phyloP scores from a whole-genome alignment of 768 basidiomycete species.

The Russula lepida region DNA sequence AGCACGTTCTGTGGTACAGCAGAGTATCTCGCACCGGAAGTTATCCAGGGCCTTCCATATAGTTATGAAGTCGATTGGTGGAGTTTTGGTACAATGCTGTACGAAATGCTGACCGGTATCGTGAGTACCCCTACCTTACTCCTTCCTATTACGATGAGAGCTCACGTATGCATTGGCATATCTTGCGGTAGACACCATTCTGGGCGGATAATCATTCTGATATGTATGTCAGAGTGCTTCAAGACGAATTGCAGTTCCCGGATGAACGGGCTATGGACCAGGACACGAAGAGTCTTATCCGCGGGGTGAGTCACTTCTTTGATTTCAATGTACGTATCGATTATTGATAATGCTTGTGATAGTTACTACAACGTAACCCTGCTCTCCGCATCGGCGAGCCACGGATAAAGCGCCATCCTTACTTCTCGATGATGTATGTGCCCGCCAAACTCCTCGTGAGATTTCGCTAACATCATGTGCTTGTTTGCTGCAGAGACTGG shows the following conservation, averaged over 20 bases:
- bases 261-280: conserved; percentile 89
- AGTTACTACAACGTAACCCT: conserved; percentile 89
- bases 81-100: conserved; percentile 96
- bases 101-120: conserved; percentile 94
- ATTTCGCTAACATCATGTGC: conserved; percentile 21
- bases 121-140: conserved; percentile 43
- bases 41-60: conserved; percentile 84
- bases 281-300: conserved; percentile 90
- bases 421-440: conserved; percentile 76
- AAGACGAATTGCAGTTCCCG: conserved; percentile 84
- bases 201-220: conserved; percentile 90
- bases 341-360: conserved; percentile 9
- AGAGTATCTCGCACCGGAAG: conserved; percentile 94
- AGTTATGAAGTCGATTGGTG: conserved; percentile 97
- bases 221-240: conserved; percentile 89
- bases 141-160: not conserved
- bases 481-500: conserved; percentile 60
- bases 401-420: conserved; percentile 87
- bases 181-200: conserved; percentile 64
- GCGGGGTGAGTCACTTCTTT: conserved; percentile 56
- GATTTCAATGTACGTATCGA: not conserved
- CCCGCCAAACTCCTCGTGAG: conserved; percentile 33
- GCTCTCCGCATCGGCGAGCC: conserved; percentile 86
- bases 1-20: conserved; percentile 94
- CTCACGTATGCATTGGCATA: conserved; percentile 15